Percentiles rank a stretch among this genome's conserved stretches.
phyloP scores from a whole-genome alignment of 2,329 filamentous ascomycete genomes.

The Drechslerella coelobrocha region DNA sequence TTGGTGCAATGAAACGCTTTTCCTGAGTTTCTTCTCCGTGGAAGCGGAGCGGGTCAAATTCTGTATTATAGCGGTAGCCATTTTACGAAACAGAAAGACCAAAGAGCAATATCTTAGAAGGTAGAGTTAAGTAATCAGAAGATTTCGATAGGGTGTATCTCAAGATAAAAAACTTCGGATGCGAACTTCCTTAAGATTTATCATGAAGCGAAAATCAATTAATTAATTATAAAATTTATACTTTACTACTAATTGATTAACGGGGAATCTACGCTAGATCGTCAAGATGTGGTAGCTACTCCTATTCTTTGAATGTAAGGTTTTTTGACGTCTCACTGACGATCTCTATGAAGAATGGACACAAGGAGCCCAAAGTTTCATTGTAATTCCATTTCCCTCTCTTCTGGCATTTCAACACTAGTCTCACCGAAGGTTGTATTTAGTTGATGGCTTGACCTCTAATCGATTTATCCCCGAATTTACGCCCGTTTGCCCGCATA shows the following conservation, averaged over 20 bases:
- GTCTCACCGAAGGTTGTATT: slow-evolving; percentile 8
- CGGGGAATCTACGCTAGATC: slow-evolving; percentile 10
- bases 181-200: slow-evolving; percentile 5
- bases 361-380: slow-evolving; percentile 10
- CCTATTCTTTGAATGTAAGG: slow-evolving; percentile 7
- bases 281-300: slow-evolving; percentile 12
- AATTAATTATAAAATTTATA: slow-evolving; percentile 3
- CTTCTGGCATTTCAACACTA: slow-evolving; percentile 7
- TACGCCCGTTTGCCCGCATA: no score
- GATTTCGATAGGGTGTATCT: slow-evolving; percentile 11
- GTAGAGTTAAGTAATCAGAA: slow-evolving; percentile 10
- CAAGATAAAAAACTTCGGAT: slow-evolving; percentile 9
- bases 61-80: slow-evolving; percentile 6
- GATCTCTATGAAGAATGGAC: slow-evolving; percentile 4
- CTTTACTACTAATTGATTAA: slow-evolving; percentile 9
- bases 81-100: slow-evolving; percentile 11
- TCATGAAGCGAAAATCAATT: slow-evolving; percentile 6
- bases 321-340: slow-evolving; percentile 15
- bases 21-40: slow-evolving; percentile 12
- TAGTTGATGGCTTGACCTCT: no score
- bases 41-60: slow-evolving; percentile 12
- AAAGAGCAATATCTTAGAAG: slow-evolving; percentile 11
- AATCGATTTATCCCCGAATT: no score
- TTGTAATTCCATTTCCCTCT: slow-evolving; percentile 2
- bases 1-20: no score